Conservation (phyloP, 2,329 filamentous ascomycete genomes). For the Talaromyces sp. region DNA sequence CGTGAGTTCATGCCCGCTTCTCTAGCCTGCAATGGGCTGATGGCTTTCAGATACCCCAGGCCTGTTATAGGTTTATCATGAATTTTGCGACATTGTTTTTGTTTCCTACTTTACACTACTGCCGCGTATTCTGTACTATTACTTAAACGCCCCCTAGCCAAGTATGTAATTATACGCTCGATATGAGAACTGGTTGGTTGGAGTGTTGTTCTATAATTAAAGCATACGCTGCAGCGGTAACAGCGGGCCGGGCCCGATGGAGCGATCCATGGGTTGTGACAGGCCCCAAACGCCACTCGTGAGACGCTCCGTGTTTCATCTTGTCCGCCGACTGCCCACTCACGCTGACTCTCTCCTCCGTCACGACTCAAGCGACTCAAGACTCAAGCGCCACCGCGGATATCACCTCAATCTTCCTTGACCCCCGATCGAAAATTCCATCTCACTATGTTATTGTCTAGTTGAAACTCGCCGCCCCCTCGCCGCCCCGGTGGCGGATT, state of each 20-base stretch:
- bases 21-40: constrained; percentile 7
- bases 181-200: too few relatives aligned
- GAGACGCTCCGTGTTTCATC: not conserved
- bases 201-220: too few relatives aligned
- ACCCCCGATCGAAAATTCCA: not conserved
- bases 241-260: not conserved
- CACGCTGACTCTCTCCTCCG: not conserved
- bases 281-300: not conserved
- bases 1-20: not conserved
- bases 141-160: not conserved
- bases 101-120: not conserved
- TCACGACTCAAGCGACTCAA: not conserved
- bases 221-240: not conserved
- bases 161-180: too few relatives aligned
- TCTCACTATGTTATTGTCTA: not conserved
- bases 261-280: not conserved
- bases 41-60: constrained; percentile 12
- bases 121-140: not conserved
- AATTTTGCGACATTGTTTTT: not conserved
- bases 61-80: not conserved
- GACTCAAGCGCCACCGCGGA: too few relatives aligned
- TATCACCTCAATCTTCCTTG: not conserved
- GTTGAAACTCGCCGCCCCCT: not conserved
- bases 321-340: not conserved
- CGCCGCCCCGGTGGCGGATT: not conserved